Base-by-base conservation (phyloP, 1,284 basidiomycete genomes). In the Papiliotrema fonsecae region DNA sequence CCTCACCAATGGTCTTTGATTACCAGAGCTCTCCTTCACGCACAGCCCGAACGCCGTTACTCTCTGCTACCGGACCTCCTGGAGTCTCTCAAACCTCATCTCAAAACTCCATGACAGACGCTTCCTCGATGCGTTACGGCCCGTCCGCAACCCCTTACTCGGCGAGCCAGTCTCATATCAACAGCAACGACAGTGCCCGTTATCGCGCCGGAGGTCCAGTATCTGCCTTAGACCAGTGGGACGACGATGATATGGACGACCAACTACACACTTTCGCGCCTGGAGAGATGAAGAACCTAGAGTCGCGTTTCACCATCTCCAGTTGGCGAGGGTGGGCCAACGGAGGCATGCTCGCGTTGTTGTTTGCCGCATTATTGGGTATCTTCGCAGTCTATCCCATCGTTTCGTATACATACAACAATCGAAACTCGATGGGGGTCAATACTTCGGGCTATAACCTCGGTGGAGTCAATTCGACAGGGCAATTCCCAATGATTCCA, bases 311-410 rank as follows among this genome's bases (percentile, higher is more conserved):
- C 40, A 56, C 60, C 36, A 49, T 68, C 32, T 58, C 52, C 26
- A 65, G 63, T 24, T 58, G 53, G 42, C 54, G 72, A 54, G 70
- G 70, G 24, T 73, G 69, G 66, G 61, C 65, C 11, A 79, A 88
- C 60, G 80, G 83, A 44, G 75, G 81, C 1, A 72, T 74, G 11
- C 65, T 80, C 13, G 66, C 75, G 35, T 48, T 77, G 28, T 65
- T 79, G 26, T 61, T 67, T 19, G 48, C 42, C 6, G 71, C 68
- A 0, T 69, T 84, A 45, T 65, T 85, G 5, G 70, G 69, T 27
- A 22, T 42, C 9, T 42, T 42, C 63, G 81, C 82, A 22, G 86
- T 85, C 31, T 92, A 88, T 63, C 90, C 89, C 2, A 82, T 92
- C 64, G 79, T 88, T 56, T 76, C 77, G 38, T 78, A 77, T 55